A percentile compares a stretch with the other conserved stretches of the same genome.
Conservation (phyloP, 768 basidiomycete species). For the Pleurotus ostreatus region DNA sequence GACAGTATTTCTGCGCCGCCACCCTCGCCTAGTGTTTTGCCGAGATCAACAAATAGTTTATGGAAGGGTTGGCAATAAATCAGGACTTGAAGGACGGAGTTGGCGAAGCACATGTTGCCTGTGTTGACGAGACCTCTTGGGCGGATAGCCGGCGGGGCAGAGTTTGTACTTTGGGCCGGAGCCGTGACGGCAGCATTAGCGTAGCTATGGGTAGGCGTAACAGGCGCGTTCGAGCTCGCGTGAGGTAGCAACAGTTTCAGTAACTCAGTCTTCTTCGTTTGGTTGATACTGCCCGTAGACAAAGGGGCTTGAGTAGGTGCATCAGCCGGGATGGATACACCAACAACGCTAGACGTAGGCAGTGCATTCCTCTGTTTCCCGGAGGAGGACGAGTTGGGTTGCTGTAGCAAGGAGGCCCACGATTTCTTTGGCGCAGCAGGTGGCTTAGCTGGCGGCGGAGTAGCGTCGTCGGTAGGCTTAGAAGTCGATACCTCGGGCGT, state of each 20-base stretch:
- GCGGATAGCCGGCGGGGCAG: slow-evolving; percentile 32
- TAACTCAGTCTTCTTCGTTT: slow-evolving; percentile 44
- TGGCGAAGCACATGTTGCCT: slow-evolving; percentile 98
- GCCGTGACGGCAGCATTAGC: slow-evolving; percentile 16
- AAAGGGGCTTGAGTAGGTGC: slow-evolving; percentile 18
- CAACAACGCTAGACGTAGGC: slow-evolving; percentile 68
- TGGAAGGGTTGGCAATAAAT: slow-evolving; percentile 89
- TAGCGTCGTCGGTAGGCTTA: slow-evolving; percentile 9
- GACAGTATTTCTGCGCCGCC: slow-evolving; percentile 23
- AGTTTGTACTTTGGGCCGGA: slow-evolving; percentile 8
- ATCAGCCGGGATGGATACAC: slow-evolving; percentile 66
- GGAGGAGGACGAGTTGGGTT: slow-evolving; percentile 30
- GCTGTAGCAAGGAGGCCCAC: slow-evolving; percentile 70
- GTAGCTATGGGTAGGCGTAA: slow-evolving; percentile 11
- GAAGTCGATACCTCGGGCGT: slow-evolving; percentile 8
- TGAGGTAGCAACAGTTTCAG: slow-evolving; percentile 43
- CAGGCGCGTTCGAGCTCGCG: slow-evolving; percentile 21
- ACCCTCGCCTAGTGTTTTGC: slow-evolving; percentile 34
- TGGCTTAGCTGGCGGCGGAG: slow-evolving; percentile 13
- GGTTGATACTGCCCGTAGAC: slow-evolving; percentile 24
- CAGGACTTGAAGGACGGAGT: slow-evolving; percentile 87
- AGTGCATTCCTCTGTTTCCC: slow-evolving; percentile 40
- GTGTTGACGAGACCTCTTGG: slow-evolving; percentile 88
- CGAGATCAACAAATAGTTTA: slow-evolving; percentile 70
- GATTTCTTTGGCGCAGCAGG: slow-evolving; percentile 51